Conservation (phyloP, 164 flowering plant genomes). For the Berberis thunbergii region DNA sequence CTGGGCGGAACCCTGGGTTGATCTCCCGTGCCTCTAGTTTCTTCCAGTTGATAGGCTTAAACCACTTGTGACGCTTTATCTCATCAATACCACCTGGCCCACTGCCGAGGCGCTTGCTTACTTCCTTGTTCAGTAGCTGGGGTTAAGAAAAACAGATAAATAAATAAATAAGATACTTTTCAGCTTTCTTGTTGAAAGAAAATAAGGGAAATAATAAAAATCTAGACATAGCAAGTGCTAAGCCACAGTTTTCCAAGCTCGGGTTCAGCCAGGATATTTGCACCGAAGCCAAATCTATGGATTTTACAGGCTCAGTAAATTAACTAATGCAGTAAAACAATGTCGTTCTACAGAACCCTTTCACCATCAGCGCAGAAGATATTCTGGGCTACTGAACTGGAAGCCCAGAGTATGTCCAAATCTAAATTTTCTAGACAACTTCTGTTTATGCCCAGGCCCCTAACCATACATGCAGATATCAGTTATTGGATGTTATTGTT, state of each 20-base stretch:
- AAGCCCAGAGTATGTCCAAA: too few species aligned
- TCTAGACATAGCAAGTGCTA: neutral
- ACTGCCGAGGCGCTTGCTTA: constrained; percentile 67
- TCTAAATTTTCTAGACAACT: too few species aligned
- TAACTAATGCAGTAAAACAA: too few species aligned
- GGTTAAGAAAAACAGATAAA: neutral
- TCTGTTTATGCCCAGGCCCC: too few species aligned
- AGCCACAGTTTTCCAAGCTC: neutral
- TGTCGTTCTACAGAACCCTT: too few species aligned
- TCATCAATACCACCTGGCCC: constrained; percentile 64
- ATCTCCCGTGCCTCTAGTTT: constrained; percentile 64
- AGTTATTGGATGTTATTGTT: too few species aligned
- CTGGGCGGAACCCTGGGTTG: constrained; percentile 73
- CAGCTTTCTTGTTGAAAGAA: neutral
- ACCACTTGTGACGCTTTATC: constrained; percentile 82
- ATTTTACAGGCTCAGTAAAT: neutral
- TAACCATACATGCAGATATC: too few species aligned
- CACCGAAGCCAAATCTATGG: neutral
- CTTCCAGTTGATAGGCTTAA: constrained; percentile 81
- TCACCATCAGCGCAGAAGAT: too few species aligned
- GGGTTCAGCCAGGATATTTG: neutral
- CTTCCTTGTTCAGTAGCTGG: constrained; percentile 75
- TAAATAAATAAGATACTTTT: neutral
- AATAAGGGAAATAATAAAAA: neutral
- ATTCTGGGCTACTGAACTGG: too few species aligned